Conservation (phyloP, 495 filamentous ascomycete species). For the Schizothecium vesticola region DNA sequence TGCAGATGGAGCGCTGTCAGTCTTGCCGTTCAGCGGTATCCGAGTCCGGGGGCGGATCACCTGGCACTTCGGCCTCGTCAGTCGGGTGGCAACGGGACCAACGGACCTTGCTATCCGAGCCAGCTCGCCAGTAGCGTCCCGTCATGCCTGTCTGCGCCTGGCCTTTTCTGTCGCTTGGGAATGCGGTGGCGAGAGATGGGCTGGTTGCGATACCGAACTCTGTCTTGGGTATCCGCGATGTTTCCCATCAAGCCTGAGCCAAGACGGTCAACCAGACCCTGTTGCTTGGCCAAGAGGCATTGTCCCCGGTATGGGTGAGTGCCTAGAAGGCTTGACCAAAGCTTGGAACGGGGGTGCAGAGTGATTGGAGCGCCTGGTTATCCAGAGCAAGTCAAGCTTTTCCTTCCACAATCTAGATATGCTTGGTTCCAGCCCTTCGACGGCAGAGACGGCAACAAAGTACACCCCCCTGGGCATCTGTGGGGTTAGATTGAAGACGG, state of each 20-base stretch:
- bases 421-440: not conserved
- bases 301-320: not conserved
- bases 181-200: not conserved
- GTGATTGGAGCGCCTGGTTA: not conserved
- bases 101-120: not conserved
- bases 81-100: not conserved
- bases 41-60: not conserved
- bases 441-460: conserved; percentile 1
- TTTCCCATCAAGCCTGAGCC: not conserved
- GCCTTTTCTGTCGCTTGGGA: not conserved
- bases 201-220: not conserved
- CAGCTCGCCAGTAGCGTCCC: not conserved
- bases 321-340: not conserved
- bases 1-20: not conserved
- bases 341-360: not conserved
- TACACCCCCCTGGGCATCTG: not conserved
- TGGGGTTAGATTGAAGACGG: conserved; percentile 12
- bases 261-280: not conserved
- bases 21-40: not conserved
- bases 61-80: not conserved
- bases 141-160: not conserved
- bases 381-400: not conserved
- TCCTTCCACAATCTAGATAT: not conserved
- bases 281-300: not conserved
- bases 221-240: not conserved